Conservation (phyloP, 805 yeast species). For the Spathaspora arborariae region DNA sequence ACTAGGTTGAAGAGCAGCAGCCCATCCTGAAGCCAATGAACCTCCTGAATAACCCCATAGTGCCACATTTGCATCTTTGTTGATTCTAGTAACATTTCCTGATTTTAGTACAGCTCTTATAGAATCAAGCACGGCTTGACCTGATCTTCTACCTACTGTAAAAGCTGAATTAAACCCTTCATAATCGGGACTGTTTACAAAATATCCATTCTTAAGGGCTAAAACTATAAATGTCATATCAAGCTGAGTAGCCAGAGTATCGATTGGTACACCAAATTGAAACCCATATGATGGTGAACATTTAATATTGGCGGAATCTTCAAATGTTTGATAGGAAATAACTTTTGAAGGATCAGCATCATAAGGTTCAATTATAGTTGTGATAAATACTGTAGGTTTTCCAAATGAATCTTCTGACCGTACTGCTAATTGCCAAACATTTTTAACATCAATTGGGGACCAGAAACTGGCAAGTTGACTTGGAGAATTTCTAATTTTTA, state of each 20-base stretch:
- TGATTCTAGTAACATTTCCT: constrained; percentile 16
- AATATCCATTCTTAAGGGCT: constrained; percentile 27
- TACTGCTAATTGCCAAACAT: constrained; percentile 20
- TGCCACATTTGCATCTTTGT: constrained; percentile 15
- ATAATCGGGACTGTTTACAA: constrained; percentile 31
- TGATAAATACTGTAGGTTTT: constrained; percentile 20
- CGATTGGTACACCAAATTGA: constrained; percentile 10
- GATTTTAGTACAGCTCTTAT: constrained; percentile 23
- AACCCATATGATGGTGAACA: constrained; percentile 27
- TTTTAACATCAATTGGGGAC: constrained; percentile 18
- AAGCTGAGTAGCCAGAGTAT: constrained; percentile 11
- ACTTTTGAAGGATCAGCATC: constrained; percentile 25
- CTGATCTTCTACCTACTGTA: constrained; percentile 29
- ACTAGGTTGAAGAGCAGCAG: constrained; percentile 30
- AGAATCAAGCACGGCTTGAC: constrained; percentile 26
- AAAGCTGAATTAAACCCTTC: constrained; percentile 32
- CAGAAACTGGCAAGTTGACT: constrained; percentile 14
- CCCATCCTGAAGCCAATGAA: constrained; percentile 35
- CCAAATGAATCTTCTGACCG: constrained; percentile 23
- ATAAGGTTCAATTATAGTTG: constrained; percentile 27
- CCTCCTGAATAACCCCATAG: constrained; percentile 41
- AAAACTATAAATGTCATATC: constrained; percentile 16
- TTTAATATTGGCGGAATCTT: constrained; percentile 22
- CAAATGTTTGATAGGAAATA: constrained; percentile 25
- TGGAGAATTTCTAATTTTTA: constrained; percentile 19